These are phyloP conservation scores for Clarireedia homoeocarpa DNA, from an alignment of 2,329 filamentous ascomycete genomes.

Conservation along the genomic window DNA sequence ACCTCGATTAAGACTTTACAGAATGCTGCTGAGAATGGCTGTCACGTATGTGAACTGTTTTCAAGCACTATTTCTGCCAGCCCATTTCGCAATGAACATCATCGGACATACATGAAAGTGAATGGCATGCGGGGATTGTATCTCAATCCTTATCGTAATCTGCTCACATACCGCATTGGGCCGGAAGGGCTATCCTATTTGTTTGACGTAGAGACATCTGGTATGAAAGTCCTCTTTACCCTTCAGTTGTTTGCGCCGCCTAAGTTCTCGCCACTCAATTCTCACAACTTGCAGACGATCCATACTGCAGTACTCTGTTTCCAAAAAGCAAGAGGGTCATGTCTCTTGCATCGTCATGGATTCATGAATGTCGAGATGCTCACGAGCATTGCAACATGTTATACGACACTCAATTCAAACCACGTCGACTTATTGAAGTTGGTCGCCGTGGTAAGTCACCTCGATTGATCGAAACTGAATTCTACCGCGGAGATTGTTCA, in stretches of 20 bases:
- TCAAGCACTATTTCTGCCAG: neutral
- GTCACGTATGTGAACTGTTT: slow-evolving; percentile 8
- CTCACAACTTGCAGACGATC: slow-evolving; percentile 7
- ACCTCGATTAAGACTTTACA: slow-evolving; percentile 8
- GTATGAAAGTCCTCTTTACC: neutral
- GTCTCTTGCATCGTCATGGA: slow-evolving; percentile 11
- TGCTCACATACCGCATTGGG: slow-evolving; percentile 9
- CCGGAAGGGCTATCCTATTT: neutral
- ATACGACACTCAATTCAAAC: slow-evolving; percentile 11
- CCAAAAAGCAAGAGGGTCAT: slow-evolving; percentile 4
- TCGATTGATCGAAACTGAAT: slow-evolving; percentile 4
- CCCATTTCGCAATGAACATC: neutral
- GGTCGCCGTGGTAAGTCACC: slow-evolving; percentile 2
- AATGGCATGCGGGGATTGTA: neutral
- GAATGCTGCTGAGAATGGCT: slow-evolving; percentile 4
- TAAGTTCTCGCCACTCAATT: neutral
- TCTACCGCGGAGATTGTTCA: neutral
- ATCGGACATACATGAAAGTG: slow-evolving; percentile 4
- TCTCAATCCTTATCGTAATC: neutral
- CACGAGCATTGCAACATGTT: slow-evolving; percentile 9
- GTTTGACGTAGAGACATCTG: slow-evolving; percentile 12
- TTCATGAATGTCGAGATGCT: slow-evolving; percentile 5
- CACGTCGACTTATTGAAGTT: slow-evolving; percentile 14
- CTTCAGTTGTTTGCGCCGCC: neutral
- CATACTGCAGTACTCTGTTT: slow-evolving; percentile 4